These are phyloP conservation scores for Elsinoe fawcettii DNA, from an alignment of 2,329 filamentous ascomycete species.

Conservation along the genomic window DNA sequence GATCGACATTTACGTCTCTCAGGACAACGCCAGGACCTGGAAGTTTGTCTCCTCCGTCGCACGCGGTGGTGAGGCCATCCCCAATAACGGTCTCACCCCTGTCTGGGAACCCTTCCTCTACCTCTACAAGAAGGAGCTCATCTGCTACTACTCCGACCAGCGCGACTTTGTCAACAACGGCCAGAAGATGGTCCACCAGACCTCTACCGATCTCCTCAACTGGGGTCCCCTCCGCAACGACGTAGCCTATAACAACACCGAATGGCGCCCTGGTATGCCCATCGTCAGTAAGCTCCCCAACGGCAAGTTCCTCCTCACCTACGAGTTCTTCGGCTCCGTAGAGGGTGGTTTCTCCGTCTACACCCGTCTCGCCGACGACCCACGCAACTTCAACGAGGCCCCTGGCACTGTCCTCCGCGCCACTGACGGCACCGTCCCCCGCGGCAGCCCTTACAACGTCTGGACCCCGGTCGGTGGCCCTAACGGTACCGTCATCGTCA, in stretches of 20 bases:
- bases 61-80: conserved; percentile 52
- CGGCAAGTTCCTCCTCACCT: conserved; percentile 55
- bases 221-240: conserved; percentile 57
- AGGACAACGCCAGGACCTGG: conserved; percentile 56
- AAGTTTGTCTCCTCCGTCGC: conserved; percentile 60
- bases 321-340: conserved; percentile 52
- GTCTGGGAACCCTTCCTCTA: conserved; percentile 67
- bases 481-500: conserved; percentile 45
- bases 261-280: conserved; percentile 61
- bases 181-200: conserved; percentile 62
- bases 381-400: conserved; percentile 39
- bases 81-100: conserved; percentile 58
- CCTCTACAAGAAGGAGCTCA: conserved; percentile 50
- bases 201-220: conserved; percentile 48
- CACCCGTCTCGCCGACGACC: conserved; percentile 44
- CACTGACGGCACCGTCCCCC: conserved; percentile 39
- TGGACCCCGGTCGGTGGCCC: conserved; percentile 43
- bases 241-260: conserved; percentile 55
- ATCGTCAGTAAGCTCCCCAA: conserved; percentile 50
- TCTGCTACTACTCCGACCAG: conserved; percentile 66
- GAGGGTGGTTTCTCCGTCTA: conserved; percentile 43
- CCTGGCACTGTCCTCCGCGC: conserved; percentile 36
- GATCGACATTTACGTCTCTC: conserved; percentile 61
- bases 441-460: conserved; percentile 44
- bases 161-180: conserved; percentile 54